phyloP scores from a whole-genome alignment of 148 eudicot species.

The Selenicereus undatus region DNA sequence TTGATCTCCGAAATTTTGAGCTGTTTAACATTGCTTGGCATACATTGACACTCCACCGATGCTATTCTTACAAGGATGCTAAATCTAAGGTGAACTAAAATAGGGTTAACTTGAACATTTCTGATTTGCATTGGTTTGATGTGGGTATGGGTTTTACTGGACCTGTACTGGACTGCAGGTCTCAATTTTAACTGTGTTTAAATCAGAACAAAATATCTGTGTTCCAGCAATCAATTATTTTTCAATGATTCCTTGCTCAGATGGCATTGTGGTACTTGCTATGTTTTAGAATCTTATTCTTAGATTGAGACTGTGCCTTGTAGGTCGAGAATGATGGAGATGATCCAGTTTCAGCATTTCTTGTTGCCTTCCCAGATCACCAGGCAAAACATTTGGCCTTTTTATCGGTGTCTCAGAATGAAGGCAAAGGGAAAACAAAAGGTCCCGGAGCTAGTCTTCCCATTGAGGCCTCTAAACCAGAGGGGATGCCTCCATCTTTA shows the following conservation, averaged over 20 bases:
- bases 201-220: no score
- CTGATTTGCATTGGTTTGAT: not conserved
- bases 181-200: not conserved
- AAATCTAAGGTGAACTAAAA: not conserved
- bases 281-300: slow-evolving; percentile 2
- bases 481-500: slow-evolving; percentile 51
- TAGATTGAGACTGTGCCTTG: slow-evolving; percentile 16
- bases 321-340: slow-evolving; percentile 79
- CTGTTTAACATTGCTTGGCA: not conserved
- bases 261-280: not conserved
- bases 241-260: not conserved
- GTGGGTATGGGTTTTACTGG: not conserved
- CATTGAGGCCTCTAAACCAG: slow-evolving; percentile 41
- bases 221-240: not conserved
- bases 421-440: slow-evolving; percentile 71
- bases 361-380: slow-evolving; percentile 67
- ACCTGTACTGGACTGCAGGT: not conserved
- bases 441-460: slow-evolving; percentile 46
- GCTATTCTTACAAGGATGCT: not conserved
- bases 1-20: not conserved
- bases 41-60: not conserved
- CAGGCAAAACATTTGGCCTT: slow-evolving; percentile 65
- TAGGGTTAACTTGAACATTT: not conserved
- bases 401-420: slow-evolving; percentile 42
- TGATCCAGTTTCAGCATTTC: slow-evolving; percentile 54